Percentiles rank a stretch among this genome's conserved stretches.
These are phyloP conservation scores for Triglochin maritima DNA, from an alignment of 106 monocot species.

Conservation along the genomic window DNA sequence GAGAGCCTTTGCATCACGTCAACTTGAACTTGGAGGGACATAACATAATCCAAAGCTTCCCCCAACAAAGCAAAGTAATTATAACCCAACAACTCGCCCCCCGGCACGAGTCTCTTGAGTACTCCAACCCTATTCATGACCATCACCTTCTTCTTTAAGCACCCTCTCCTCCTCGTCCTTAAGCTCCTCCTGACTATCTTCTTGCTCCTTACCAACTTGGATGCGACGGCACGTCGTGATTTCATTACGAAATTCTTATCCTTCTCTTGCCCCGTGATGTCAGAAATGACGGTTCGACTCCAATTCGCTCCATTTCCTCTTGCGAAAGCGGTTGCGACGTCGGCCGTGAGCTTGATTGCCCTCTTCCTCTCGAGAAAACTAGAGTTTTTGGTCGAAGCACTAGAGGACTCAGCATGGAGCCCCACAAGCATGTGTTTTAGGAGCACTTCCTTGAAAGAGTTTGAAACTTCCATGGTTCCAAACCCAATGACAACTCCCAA, in stretches of 20 bases:
- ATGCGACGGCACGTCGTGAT: neutral
- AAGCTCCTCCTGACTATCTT: slow-evolving; percentile 23
- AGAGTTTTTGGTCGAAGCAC: slow-evolving; percentile 18
- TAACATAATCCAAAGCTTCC: slow-evolving; percentile 53
- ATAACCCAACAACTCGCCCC: slow-evolving; percentile 36
- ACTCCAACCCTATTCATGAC: slow-evolving; percentile 40
- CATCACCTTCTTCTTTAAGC: slow-evolving; percentile 18
- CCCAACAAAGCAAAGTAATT: slow-evolving; percentile 28
- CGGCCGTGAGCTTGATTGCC: slow-evolving; percentile 41
- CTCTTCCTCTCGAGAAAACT: slow-evolving; percentile 42
- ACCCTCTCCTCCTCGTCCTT: slow-evolving; percentile 15
- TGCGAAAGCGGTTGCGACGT: slow-evolving; percentile 44
- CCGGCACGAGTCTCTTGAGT: slow-evolving; percentile 48
- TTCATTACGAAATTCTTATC: neutral
- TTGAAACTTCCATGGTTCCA: slow-evolving; percentile 36
- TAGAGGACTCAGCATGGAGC: slow-evolving; percentile 10
- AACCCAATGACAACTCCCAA: neutral
- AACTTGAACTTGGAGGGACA: slow-evolving; percentile 52
- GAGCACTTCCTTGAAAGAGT: slow-evolving; percentile 35
- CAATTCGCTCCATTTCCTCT: slow-evolving; percentile 32
- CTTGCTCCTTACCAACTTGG: slow-evolving; percentile 8
- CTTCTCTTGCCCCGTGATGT: slow-evolving; percentile 9
- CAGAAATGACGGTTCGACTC: slow-evolving; percentile 38
- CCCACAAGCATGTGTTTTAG: slow-evolving; percentile 40
- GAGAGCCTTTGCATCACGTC: slow-evolving; percentile 36